A percentile compares a stretch with the other conserved stretches of the same genome.
Conservation (phyloP, 306 rosid species). For the Dalbergia cultrata region DNA sequence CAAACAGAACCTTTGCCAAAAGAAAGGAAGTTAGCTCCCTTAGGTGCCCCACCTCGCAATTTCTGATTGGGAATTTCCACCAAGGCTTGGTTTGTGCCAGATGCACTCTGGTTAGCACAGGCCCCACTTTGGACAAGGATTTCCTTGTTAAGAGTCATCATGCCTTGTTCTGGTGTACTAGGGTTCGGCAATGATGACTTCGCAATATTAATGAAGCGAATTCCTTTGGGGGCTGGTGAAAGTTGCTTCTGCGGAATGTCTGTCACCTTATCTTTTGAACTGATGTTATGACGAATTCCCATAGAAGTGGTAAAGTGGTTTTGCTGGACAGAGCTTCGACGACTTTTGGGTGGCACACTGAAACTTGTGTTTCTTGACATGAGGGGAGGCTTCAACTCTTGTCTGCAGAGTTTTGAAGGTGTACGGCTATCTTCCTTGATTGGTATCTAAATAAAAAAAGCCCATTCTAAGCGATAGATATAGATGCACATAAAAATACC, state of each 20-base stretch:
- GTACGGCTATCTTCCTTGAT: constrained; percentile 53
- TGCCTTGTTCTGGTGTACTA: constrained; percentile 47
- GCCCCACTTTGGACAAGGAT: constrained; percentile 45
- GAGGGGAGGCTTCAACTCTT: constrained; percentile 52
- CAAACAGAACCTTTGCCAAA: constrained; percentile 63
- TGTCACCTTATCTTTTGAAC: constrained; percentile 43
- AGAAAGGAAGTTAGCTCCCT: constrained; percentile 74
- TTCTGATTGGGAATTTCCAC: too few species aligned
- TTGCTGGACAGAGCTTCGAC: constrained; percentile 41
- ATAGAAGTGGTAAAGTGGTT: constrained; percentile 42
- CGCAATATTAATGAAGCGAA: constrained; percentile 59
- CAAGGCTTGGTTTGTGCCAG: not conserved
- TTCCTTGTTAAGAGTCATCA: constrained; percentile 45
- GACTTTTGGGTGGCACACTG: constrained; percentile 47
- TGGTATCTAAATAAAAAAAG: constrained; percentile 53
- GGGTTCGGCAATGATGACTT: constrained; percentile 45
- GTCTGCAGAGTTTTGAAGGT: constrained; percentile 50
- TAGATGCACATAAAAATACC: constrained; percentile 16
- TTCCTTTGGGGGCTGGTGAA: constrained; percentile 57
- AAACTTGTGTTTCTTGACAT: constrained; percentile 45
- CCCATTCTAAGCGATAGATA: not conserved
- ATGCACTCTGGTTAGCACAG: constrained; percentile 37
- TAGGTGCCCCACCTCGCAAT: constrained; percentile 52
- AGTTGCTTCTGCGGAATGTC: constrained; percentile 45
- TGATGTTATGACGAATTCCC: constrained; percentile 41